Evolutionary conservation across 331 rosid genomes (phyloP).

Genomic region (Pyracantha coccinea): DNA sequence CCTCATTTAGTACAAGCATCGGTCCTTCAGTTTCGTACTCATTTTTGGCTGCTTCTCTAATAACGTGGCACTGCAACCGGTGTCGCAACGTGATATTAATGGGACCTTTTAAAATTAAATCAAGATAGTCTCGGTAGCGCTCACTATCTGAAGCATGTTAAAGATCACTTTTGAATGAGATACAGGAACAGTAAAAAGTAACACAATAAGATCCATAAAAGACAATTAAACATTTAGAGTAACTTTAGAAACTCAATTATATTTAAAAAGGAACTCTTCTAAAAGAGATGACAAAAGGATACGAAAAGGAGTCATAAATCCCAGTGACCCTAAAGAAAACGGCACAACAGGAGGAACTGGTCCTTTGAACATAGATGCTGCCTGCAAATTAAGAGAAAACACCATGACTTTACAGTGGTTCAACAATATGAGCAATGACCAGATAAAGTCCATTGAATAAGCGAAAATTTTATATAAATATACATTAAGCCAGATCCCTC

Average conservation of each 20-base stretch:
- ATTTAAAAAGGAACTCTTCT: background rate
- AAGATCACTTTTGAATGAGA: slow-evolving; percentile 31
- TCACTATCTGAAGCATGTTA: slow-evolving; percentile 79
- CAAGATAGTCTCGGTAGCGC: slow-evolving; percentile 66
- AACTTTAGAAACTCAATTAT: background rate
- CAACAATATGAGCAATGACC: too few species aligned
- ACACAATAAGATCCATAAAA: background rate
- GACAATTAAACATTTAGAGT: background rate
- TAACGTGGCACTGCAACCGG: slow-evolving; percentile 72
- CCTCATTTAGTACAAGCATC: slow-evolving; percentile 81
- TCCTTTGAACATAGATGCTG: slow-evolving; percentile 97
- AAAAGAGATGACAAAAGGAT: slow-evolving; percentile 42
- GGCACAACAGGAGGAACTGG: slow-evolving; percentile 97
- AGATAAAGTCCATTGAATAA: background rate
- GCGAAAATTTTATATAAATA: background rate
- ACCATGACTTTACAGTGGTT: too few species aligned
- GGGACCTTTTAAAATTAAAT: slow-evolving; percentile 80
- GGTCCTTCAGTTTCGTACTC: slow-evolving; percentile 87
- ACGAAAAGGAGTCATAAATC: slow-evolving; percentile 95
- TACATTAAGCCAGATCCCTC: too few species aligned
- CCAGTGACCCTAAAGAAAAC: slow-evolving; percentile 90
- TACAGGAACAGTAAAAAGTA: slow-evolving; percentile 1
- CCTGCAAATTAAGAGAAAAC: slow-evolving; percentile 47
- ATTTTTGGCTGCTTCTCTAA: slow-evolving; percentile 70
- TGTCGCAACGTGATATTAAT: slow-evolving; percentile 80